Evolutionary conservation across 73 alveolate genomes (phyloP).

Genomic region (Paramecium caudatum): DNA sequence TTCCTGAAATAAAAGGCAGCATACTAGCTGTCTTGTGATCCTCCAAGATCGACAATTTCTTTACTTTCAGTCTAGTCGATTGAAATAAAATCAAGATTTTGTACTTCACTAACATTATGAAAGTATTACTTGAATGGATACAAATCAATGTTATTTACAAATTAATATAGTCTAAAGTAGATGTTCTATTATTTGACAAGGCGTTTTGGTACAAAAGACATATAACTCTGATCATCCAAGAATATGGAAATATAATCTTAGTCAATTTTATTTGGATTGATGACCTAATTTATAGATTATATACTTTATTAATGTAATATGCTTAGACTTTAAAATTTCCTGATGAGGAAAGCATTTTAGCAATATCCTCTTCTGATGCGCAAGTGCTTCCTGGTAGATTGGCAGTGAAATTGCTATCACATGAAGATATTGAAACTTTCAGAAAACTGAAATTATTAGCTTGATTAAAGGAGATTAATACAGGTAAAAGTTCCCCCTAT

Average conservation of each 20-base stretch:
- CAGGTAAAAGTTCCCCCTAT: slow-evolving; percentile 43
- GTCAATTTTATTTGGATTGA: not conserved
- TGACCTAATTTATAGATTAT: not conserved
- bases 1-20: not conserved
- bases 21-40: not conserved
- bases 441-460: slow-evolving; percentile 1
- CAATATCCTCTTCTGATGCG: slow-evolving; percentile 40
- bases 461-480: not conserved
- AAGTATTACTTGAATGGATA: not conserved
- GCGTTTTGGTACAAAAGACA: not conserved
- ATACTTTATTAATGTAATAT: not conserved
- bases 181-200: not conserved
- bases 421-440: not conserved
- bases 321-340: slow-evolving; percentile 10
- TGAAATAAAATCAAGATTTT: not conserved
- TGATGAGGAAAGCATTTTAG: not conserved
- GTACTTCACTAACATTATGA: not conserved
- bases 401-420: not conserved
- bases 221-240: slow-evolving; percentile 6
- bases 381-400: not conserved
- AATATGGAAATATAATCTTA: not conserved
- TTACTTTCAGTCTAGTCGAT: not conserved
- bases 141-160: not conserved
- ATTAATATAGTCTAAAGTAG: slow-evolving; percentile 1
- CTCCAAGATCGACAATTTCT: not conserved